Percentiles rank a stretch among this genome's conserved stretches.
Evolutionary conservation across 805 yeast genomes (phyloP).

Genomic region (Kluyveromyces nonfermentans): DNA sequence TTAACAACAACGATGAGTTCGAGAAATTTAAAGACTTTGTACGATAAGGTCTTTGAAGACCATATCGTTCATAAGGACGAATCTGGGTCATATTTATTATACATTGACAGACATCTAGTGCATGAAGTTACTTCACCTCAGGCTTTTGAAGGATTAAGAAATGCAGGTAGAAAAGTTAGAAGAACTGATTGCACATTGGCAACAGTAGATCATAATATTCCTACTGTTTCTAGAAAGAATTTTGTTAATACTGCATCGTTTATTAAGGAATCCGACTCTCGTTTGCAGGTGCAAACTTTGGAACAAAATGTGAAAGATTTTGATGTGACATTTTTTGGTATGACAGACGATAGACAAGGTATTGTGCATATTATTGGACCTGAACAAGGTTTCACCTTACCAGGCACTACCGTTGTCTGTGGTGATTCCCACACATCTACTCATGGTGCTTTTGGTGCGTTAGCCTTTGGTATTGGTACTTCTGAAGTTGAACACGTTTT

Average conservation of each 20-base stretch:
- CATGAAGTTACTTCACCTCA: constrained; percentile 99
- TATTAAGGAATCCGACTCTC: constrained; percentile 84
- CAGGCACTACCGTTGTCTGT: constrained; percentile 98
- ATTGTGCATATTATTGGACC: constrained; percentile 98
- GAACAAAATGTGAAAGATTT: constrained; percentile 89
- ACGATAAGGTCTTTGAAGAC: constrained; percentile 94
- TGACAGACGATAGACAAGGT: constrained; percentile 93
- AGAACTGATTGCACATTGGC: constrained; percentile 89
- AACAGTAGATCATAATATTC: constrained; percentile 95
- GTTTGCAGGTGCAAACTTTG: constrained; percentile 83
- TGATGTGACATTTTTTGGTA: constrained; percentile 86
- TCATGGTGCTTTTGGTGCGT: constrained; percentile 96
- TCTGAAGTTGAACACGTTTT: constrained; percentile 98
- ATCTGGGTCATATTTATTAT: constrained; percentile 75
- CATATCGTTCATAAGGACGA: constrained; percentile 88
- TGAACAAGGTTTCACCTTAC: constrained; percentile 96
- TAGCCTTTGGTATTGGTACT: constrained; percentile 98
- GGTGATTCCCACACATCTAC: constrained; percentile 99
- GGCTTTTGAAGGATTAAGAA: constrained; percentile 91
- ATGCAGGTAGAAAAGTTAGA: constrained; percentile 83
- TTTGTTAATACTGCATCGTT: constrained; percentile 69
- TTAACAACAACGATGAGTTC: too few species aligned
- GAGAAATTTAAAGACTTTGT: constrained; percentile 79
- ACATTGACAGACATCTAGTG: constrained; percentile 93
- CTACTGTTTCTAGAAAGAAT: constrained; percentile 76